phyloP scores from a whole-genome alignment of 1,284 basidiomycete species.

The Heterobasidion occidentale region DNA sequence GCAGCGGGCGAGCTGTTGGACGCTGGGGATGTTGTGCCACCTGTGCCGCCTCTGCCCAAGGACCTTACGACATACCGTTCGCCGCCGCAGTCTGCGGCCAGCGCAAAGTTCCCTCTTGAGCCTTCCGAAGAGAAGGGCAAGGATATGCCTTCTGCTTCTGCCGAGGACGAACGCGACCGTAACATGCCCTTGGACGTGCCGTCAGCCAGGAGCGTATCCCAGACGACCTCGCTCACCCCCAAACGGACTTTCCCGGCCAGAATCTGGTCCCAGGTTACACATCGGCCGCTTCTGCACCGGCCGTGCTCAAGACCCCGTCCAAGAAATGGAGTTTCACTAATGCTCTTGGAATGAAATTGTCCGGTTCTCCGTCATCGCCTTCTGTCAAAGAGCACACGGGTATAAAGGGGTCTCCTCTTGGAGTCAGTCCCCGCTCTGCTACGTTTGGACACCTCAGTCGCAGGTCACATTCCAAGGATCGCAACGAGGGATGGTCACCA shows the following conservation, averaged over 20 bases:
- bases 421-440: conserved; percentile 56
- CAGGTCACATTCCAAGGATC: conserved; percentile 61
- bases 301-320: conserved; percentile 58
- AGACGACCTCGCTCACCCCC: conserved; percentile 15
- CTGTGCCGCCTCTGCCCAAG: conserved; percentile 94
- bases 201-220: conserved; percentile 9
- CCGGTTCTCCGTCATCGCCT: conserved; percentile 57
- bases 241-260: conserved; percentile 17
- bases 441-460: conserved; percentile 55
- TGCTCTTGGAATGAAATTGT: conserved; percentile 77
- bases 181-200: conserved; percentile 49
- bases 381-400: conserved; percentile 35
- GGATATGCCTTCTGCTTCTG: background rate
- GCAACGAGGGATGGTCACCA: conserved; percentile 52
- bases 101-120: conserved; percentile 31
- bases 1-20: conserved; percentile 51
- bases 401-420: conserved; percentile 39
- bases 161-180: conserved; percentile 23
- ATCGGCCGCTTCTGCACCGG: conserved; percentile 32
- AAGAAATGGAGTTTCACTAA: conserved; percentile 97
- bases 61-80: conserved; percentile 71
- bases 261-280: conserved; percentile 22
- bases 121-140: conserved; percentile 21
- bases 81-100: conserved; percentile 46
- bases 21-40: conserved; percentile 65